These are phyloP conservation scores for Chrysosporium keratinophilum DNA, from an alignment of 2,329 filamentous ascomycete genomes.

Conservation along the genomic window DNA sequence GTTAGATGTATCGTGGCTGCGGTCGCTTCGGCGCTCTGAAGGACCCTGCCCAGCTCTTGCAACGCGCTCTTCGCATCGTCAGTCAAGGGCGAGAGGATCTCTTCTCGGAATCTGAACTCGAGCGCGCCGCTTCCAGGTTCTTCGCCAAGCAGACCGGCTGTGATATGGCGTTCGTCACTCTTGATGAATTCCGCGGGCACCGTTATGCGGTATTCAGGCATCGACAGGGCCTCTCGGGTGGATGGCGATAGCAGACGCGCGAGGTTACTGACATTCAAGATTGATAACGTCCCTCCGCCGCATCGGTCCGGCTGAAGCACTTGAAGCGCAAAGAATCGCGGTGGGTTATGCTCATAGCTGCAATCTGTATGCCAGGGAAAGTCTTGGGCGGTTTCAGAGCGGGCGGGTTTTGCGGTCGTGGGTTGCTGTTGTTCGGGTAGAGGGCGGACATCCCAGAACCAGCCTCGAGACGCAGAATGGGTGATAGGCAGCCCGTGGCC, in stretches of 20 bases:
- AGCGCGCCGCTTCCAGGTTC: conserved; percentile 8
- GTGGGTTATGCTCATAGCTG: conserved; percentile 33
- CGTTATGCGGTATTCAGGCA: conserved; percentile 26
- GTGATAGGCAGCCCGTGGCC: conserved; percentile 33
- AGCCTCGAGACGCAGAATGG: conserved; percentile 35
- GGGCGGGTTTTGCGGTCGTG: conserved; percentile 25
- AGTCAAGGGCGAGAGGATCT: conserved; percentile 24
- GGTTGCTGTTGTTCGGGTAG: conserved; percentile 23
- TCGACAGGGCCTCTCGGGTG: conserved; percentile 19
- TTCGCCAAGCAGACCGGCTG: conserved; percentile 19
- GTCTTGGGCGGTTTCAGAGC: conserved; percentile 36
- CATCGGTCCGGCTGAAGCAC: conserved; percentile 33
- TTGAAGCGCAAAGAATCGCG: conserved; percentile 36
- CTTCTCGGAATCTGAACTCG: conserved; percentile 23
- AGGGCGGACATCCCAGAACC: conserved; percentile 39
- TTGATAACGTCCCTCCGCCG: conserved; percentile 36
- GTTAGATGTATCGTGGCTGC: conserved; percentile 20
- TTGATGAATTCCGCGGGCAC: conserved; percentile 30
- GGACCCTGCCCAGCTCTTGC: conserved; percentile 21
- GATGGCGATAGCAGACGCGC: conserved; percentile 20
- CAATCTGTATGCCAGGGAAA: conserved; percentile 41
- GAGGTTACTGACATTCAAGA: conserved; percentile 28
- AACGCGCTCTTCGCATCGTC: conserved; percentile 22
- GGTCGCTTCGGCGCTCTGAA: conserved; percentile 16
- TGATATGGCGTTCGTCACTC: conserved; percentile 15